Base-by-base conservation (phyloP, 257 asterid genomes). In the Haberlea rhodopensis region DNA sequence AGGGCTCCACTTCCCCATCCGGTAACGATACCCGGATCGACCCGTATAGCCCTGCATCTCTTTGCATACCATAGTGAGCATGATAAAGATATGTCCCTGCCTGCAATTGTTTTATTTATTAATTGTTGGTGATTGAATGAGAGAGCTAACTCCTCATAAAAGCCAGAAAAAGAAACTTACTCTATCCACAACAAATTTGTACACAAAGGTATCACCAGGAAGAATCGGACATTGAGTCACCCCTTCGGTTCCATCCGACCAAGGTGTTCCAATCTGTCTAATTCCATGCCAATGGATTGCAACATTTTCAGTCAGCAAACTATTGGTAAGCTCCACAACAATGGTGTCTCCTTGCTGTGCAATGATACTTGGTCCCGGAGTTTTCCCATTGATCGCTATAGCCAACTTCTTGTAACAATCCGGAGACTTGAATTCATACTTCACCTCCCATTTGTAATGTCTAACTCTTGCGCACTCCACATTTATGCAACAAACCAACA, bases 201-300 rank as follows among this genome's bases (percentile, higher is more conserved):
- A 92, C 0, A 65, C 73, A 53, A 87, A 87, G 27, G 91, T 89
- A 23, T 92, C 96, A 48, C 96, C 97, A 1, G 99, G 86, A 16
- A 82, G 57, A 73, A 87, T 80, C 6, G 99, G 99, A 62, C 99
- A 92, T 25, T 92, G 99, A 0, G 96, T 92, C 43, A 92, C 96
- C 7, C 95, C 99, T 73, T 85, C 97, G 20, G 97, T 80, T 67
- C 99, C 99, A 77, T 92, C 99, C 85, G 81, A 79, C 99, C 99
- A 92, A 8, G 95, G 95, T 20, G 96, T 82, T 60, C 90, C 96
- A 56, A 74, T 81, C 99, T 89, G 99, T 85, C 96, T 75, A 52
- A 89, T 92, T 21, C 99, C 99, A 73, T 92, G 99, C 99, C 99
- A 92, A 40, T 92, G 99, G 52, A 92, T 80, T 1, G 95, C 99